Evolutionary conservation across 2,329 filamentous ascomycete genomes (phyloP).

Genomic region (Aureobasidium sp.): DNA sequence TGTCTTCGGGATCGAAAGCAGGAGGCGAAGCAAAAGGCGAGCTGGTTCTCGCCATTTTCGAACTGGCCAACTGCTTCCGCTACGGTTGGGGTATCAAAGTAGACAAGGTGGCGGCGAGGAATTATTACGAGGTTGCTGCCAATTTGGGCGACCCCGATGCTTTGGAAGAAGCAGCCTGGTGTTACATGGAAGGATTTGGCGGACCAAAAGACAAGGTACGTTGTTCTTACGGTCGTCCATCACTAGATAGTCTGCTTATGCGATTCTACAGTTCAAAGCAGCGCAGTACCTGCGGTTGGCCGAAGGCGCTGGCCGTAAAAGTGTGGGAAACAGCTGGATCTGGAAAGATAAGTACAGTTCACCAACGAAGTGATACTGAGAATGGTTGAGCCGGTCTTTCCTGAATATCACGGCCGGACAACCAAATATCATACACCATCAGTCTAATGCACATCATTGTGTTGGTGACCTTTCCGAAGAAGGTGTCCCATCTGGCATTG

Average conservation of each 20-base stretch:
- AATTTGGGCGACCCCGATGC: slow-evolving; percentile 95
- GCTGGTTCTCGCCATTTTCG: slow-evolving; percentile 91
- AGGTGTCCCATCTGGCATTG: background rate
- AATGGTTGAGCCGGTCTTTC: too few species aligned
- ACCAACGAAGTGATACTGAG: background rate
- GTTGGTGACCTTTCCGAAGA: background rate
- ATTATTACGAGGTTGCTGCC: slow-evolving; percentile 97
- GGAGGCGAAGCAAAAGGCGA: slow-evolving; percentile 94
- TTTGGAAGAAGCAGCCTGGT: slow-evolving; percentile 96
- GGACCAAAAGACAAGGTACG: slow-evolving; percentile 97
- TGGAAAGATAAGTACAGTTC: slow-evolving; percentile 88
- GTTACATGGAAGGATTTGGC: slow-evolving; percentile 92
- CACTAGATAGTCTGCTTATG: background rate
- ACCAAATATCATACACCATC: background rate
- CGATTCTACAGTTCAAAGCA: slow-evolving; percentile 33
- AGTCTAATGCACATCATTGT: background rate
- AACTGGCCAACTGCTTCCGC: slow-evolving; percentile 86
- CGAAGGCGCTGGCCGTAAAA: slow-evolving; percentile 82
- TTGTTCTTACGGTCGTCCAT: slow-evolving; percentile 23
- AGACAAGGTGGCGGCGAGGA: slow-evolving; percentile 73
- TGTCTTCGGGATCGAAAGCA: slow-evolving; percentile 82
- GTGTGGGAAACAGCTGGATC: slow-evolving; percentile 92
- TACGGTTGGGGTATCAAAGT: slow-evolving; percentile 88
- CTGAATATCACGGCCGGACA: background rate
- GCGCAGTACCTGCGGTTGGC: slow-evolving; percentile 90